A percentile compares a stretch with the other conserved stretches of the same genome.
Evolutionary conservation across 805 yeast genomes (phyloP).

Genomic region (Saccharomycopsis fermentans): DNA sequence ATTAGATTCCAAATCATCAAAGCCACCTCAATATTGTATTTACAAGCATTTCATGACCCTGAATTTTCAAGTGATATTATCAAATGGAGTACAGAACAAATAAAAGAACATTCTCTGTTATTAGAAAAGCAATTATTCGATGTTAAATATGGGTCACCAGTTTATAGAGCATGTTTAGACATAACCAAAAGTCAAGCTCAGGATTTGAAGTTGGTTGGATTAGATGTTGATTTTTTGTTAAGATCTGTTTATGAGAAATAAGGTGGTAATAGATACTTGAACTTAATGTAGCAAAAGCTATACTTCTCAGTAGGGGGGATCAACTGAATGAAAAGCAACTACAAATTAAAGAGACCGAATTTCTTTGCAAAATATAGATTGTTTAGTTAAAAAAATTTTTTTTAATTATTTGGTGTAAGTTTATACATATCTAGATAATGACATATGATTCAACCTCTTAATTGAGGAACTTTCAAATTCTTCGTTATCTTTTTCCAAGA

Average conservation of each 20-base stretch:
- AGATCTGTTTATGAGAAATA: slow-evolving; percentile 22
- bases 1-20: slow-evolving; percentile 52
- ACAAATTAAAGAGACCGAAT: no score
- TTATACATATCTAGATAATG: background rate
- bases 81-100: slow-evolving; percentile 66
- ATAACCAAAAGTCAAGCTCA: slow-evolving; percentile 48
- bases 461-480: background rate
- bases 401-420: background rate
- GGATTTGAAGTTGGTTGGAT: slow-evolving; percentile 52
- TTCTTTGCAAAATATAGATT: no score
- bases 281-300: no score
- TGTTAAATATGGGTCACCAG: slow-evolving; percentile 41
- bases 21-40: slow-evolving; percentile 46
- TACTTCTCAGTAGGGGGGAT: no score
- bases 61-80: slow-evolving; percentile 42
- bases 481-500: background rate
- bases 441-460: background rate
- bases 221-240: slow-evolving; percentile 65
- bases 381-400: no score
- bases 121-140: slow-evolving; percentile 62
- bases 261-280: no score
- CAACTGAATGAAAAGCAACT: no score
- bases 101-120: slow-evolving; percentile 45
- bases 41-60: slow-evolving; percentile 35
- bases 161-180: slow-evolving; percentile 45